Evolutionary conservation across 176 grass and related monocot genomes (phyloP).

Genomic region (Guadua angustifolia): DNA sequence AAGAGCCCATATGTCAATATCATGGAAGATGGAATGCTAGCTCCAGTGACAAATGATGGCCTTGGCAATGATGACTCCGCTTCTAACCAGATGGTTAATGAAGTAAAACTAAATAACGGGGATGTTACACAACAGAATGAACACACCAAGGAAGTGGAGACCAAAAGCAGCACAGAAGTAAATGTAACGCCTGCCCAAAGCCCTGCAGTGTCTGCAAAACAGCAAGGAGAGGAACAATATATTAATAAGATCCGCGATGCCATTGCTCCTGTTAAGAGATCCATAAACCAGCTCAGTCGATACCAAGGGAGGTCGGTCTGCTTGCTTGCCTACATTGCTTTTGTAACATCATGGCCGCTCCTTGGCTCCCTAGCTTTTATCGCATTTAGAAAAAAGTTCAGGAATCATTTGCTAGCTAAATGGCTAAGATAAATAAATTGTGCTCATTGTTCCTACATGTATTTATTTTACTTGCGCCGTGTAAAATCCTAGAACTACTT

Average conservation of each 20-base stretch:
- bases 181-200: conserved; percentile 18
- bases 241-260: conserved; percentile 45
- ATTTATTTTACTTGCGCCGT: background rate
- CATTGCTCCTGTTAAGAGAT: conserved; percentile 75
- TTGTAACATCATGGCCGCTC: conserved; percentile 82
- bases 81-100: conserved; percentile 37
- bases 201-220: conserved; percentile 17
- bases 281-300: conserved; percentile 58
- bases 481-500: background rate
- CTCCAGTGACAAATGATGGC: conserved; percentile 57
- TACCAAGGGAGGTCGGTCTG: conserved; percentile 72
- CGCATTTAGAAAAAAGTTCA: conserved; percentile 67
- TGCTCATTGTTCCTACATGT: background rate
- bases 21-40: conserved; percentile 79
- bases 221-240: conserved; percentile 34
- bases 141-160: conserved; percentile 25
- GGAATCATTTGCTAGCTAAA: conserved; percentile 43
- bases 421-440: conserved; percentile 2
- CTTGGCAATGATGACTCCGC: background rate
- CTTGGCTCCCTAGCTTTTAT: conserved; percentile 72
- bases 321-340: conserved; percentile 84
- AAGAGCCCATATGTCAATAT: conserved; percentile 86
- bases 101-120: conserved; percentile 26
- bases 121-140: conserved; percentile 21
- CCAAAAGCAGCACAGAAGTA: background rate